These are phyloP conservation scores for Linaria vulgaris DNA, from an alignment of 257 asterid genomes.

Conservation along the genomic window DNA sequence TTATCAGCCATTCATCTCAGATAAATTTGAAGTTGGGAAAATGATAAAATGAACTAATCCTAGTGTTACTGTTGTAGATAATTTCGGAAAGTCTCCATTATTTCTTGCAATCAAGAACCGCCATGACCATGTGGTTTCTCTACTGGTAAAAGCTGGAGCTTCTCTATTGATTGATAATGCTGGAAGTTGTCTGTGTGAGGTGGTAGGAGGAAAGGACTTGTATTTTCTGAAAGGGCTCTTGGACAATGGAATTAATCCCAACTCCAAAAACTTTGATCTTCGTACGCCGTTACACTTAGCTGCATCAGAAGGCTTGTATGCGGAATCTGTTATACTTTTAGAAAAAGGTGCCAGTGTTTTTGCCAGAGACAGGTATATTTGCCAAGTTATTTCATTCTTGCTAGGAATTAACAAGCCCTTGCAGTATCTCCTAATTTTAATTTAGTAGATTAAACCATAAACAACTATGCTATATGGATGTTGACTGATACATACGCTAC, in stretches of 20 bases:
- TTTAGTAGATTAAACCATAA: too few species aligned
- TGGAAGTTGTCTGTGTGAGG: constrained; percentile 56
- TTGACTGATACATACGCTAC: too few species aligned
- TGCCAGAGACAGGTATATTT: constrained; percentile 54
- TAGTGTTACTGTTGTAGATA: constrained; percentile 33
- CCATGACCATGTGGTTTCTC: constrained; percentile 47
- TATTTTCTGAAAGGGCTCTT: too few species aligned
- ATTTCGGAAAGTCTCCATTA: constrained; percentile 54
- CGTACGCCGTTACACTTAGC: constrained; percentile 73
- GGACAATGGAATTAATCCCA: constrained; percentile 58
- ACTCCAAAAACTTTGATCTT: constrained; percentile 61
- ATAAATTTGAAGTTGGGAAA: background rate
- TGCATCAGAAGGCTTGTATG: constrained; percentile 63
- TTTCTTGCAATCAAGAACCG: constrained; percentile 64
- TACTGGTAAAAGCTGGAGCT: constrained; percentile 56
- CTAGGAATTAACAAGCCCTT: background rate
- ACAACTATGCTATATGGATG: too few species aligned
- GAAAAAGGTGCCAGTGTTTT: constrained; percentile 66
- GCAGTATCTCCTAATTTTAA: background rate
- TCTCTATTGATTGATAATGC: constrained; percentile 38
- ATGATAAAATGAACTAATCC: background rate
- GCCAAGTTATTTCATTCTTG: background rate
- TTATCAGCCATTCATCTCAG: background rate
- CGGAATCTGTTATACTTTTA: constrained; percentile 40
- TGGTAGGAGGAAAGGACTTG: constrained; percentile 50